Percentiles rank a stretch among this genome's conserved stretches.
Conservation (phyloP, 2,329 filamentous ascomycete species). For the Stylonectria norvegica region DNA sequence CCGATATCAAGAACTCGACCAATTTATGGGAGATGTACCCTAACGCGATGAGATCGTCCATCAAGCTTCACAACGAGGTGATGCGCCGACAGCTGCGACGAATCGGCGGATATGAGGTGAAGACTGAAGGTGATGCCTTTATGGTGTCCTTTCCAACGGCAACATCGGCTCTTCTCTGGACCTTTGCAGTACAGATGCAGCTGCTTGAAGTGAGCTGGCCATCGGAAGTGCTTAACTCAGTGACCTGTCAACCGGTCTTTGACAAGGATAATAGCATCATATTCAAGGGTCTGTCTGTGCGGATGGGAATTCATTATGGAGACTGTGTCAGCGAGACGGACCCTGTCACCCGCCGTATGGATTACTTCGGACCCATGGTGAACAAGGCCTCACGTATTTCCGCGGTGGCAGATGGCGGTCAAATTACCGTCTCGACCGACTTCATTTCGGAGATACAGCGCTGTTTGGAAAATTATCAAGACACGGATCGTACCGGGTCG, state of each 20-base stretch:
- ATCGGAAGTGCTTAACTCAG: slow-evolving; percentile 81
- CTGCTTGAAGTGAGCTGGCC: slow-evolving; percentile 91
- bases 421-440: slow-evolving; percentile 94
- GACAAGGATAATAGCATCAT: slow-evolving; percentile 87
- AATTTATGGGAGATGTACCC: slow-evolving; percentile 94
- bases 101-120: slow-evolving; percentile 97
- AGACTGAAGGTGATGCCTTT: slow-evolving; percentile 98
- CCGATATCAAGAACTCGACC: slow-evolving; percentile 98
- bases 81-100: slow-evolving; percentile 91
- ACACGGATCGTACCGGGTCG: slow-evolving; percentile 69
- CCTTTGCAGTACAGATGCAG: slow-evolving; percentile 86
- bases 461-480: slow-evolving; percentile 83
- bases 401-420: slow-evolving; percentile 89
- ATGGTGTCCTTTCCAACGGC: slow-evolving; percentile 99
- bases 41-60: slow-evolving; percentile 91
- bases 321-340: slow-evolving; percentile 92
- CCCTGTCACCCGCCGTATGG: slow-evolving; percentile 95
- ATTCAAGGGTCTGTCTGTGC: slow-evolving; percentile 88
- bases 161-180: slow-evolving; percentile 92
- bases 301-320: slow-evolving; percentile 97
- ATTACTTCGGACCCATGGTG: slow-evolving; percentile 99
- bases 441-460: slow-evolving; percentile 95
- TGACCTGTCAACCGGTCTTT: slow-evolving; percentile 75
- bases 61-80: slow-evolving; percentile 95
- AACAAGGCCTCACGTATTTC: slow-evolving; percentile 95